These are phyloP conservation scores for Globisporangium parvum DNA, from an alignment of 352 stramenopile species.

Conservation along the genomic window DNA sequence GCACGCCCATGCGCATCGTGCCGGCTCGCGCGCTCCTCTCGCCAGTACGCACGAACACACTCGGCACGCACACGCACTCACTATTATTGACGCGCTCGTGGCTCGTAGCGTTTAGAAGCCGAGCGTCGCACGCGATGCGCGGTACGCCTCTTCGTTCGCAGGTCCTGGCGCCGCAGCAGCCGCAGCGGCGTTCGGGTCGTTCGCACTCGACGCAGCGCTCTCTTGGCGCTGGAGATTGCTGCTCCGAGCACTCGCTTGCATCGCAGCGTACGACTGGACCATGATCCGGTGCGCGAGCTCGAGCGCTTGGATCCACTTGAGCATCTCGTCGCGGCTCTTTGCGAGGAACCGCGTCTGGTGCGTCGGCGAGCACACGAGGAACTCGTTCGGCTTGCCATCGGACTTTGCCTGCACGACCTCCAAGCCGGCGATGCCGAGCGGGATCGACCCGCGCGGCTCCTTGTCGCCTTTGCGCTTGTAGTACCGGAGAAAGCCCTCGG, in stretches of 20 bases:
- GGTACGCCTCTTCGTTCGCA: constrained; percentile 22
- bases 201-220: constrained; percentile 19
- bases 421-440: constrained; percentile 53
- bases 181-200: not conserved
- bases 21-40: no score
- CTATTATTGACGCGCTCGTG: not conserved
- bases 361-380: constrained; percentile 69
- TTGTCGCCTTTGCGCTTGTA: constrained; percentile 81
- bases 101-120: constrained; percentile 45
- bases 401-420: constrained; percentile 69
- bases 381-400: constrained; percentile 66
- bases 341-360: constrained; percentile 71
- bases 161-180: not conserved
- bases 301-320: constrained; percentile 59
- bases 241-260: constrained; percentile 16
- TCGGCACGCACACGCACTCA: not conserved
- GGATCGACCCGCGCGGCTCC: constrained; percentile 59
- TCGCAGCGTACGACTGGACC: constrained; percentile 26
- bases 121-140: constrained; percentile 52
- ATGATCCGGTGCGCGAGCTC: constrained; percentile 47
- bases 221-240: constrained; percentile 19
- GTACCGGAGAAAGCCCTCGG: constrained; percentile 56
- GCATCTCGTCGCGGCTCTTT: constrained; percentile 68
- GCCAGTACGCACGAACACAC: not conserved
- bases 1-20: no score